Percentiles rank a stretch among this genome's conserved stretches.
Conservation (phyloP, 1,139 yeast species). For the Sugiyamaella castrensis region DNA sequence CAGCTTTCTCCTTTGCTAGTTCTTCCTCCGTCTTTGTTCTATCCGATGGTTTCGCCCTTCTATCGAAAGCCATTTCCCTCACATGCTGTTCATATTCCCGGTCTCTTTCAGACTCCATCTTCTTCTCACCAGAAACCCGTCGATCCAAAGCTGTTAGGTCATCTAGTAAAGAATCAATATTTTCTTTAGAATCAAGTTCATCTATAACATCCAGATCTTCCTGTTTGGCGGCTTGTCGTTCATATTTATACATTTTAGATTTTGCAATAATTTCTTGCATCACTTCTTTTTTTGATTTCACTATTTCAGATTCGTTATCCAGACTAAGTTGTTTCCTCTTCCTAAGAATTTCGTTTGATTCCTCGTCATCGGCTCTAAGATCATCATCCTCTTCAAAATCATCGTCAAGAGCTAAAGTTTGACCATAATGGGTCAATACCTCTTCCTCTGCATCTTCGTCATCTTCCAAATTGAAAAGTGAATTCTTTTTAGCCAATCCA, state of each 20-base stretch:
- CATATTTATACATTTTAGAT: slow-evolving; percentile 83
- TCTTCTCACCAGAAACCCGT: slow-evolving; percentile 36
- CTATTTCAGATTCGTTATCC: slow-evolving; percentile 42
- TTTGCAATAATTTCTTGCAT: slow-evolving; percentile 97
- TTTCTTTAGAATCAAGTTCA: slow-evolving; percentile 75
- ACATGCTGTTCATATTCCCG: slow-evolving; percentile 72
- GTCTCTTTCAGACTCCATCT: slow-evolving; percentile 39
- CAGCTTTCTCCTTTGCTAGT: slow-evolving; percentile 62
- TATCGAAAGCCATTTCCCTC: slow-evolving; percentile 75
- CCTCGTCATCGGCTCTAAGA: slow-evolving; percentile 39
- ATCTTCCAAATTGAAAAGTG: slow-evolving; percentile 72
- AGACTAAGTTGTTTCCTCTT: slow-evolving; percentile 27
- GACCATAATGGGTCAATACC: slow-evolving; percentile 72
- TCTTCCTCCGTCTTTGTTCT: slow-evolving; percentile 93
- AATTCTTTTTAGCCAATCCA: slow-evolving; percentile 34
- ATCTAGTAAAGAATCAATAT: slow-evolving; percentile 72
- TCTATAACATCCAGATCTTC: slow-evolving; percentile 67
- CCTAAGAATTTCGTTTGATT: slow-evolving; percentile 19
- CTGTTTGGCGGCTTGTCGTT: slow-evolving; percentile 76
- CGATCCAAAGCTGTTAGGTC: slow-evolving; percentile 45
- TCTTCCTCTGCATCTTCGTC: slow-evolving; percentile 54
- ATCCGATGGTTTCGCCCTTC: slow-evolving; percentile 93
- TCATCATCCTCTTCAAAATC: slow-evolving; percentile 50
- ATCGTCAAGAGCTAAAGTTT: slow-evolving; percentile 54
- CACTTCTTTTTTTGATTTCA: slow-evolving; percentile 88